Percentiles rank a stretch among this genome's conserved stretches.
These are phyloP conservation scores for Boletus rufocinnamomeus DNA, from an alignment of 768 basidiomycete species.

Conservation along the genomic window DNA sequence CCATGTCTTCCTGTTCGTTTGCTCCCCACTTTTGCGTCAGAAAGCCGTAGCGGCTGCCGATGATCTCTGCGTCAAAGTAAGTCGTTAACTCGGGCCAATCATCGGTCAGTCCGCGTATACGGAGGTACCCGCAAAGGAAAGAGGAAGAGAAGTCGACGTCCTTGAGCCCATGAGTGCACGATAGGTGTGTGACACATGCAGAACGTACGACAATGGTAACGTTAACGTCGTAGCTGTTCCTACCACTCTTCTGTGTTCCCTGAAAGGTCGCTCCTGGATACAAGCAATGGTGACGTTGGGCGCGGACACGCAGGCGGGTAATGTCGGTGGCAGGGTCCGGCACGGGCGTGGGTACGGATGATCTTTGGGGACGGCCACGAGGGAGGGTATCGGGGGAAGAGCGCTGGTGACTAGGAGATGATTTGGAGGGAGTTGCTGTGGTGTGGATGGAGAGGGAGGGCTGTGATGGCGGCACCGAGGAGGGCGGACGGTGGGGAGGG, in stretches of 20 bases:
- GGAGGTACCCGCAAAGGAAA: slow-evolving; percentile 87
- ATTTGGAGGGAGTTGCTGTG: slow-evolving; percentile 13
- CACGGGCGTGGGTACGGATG: slow-evolving; percentile 13
- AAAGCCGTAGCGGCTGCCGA: slow-evolving; percentile 89
- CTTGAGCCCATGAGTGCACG: slow-evolving; percentile 40
- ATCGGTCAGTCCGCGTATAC: slow-evolving; percentile 89
- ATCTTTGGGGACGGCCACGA: slow-evolving; percentile 14
- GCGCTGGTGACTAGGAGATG: slow-evolving; percentile 21
- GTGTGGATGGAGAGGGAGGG: slow-evolving; percentile 18
- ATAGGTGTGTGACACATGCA: slow-evolving; percentile 5
- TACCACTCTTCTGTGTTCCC: slow-evolving; percentile 92
- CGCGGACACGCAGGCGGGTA: slow-evolving; percentile 71
- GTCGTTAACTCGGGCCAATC: slow-evolving; percentile 96
- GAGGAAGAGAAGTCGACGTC: slow-evolving; percentile 89
- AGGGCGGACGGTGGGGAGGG: not conserved
- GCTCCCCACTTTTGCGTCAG: slow-evolving; percentile 91
- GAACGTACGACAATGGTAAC: slow-evolving; percentile 85
- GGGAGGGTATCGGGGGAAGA: slow-evolving; percentile 14
- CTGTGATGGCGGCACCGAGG: slow-evolving; percentile 9
- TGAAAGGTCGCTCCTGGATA: slow-evolving; percentile 88
- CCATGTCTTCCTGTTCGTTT: slow-evolving; percentile 85
- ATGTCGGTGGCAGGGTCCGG: slow-evolving; percentile 70
- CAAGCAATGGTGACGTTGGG: slow-evolving; percentile 73
- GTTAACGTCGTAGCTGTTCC: slow-evolving; percentile 92
- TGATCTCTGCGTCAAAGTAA: slow-evolving; percentile 96